These are phyloP conservation scores for Globisporangium mamillatum DNA, from an alignment of 352 stramenopile genomes.

Conservation along the genomic window DNA sequence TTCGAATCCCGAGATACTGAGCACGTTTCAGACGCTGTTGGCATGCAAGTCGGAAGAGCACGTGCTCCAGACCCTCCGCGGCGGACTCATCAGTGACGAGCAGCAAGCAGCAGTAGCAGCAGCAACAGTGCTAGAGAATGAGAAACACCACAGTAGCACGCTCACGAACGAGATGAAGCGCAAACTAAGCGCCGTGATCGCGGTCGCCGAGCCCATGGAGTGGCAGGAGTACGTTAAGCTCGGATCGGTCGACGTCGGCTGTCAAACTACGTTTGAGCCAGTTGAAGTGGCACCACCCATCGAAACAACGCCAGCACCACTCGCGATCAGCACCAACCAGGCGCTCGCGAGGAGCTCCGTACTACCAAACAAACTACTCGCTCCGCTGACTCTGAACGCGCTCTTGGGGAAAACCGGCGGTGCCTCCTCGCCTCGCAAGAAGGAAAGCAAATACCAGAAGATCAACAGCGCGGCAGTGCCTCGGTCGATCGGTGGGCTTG, in stretches of 20 bases:
- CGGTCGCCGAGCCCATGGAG: constrained; percentile 58
- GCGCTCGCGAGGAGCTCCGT: constrained; percentile 2
- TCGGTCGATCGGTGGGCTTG: constrained; percentile 50
- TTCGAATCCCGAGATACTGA: constrained; percentile 23
- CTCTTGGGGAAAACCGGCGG: constrained; percentile 36
- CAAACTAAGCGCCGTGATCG: constrained; percentile 53
- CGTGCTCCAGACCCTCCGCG: constrained; percentile 39
- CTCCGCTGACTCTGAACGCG: constrained; percentile 46
- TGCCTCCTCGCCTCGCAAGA: constrained; percentile 34
- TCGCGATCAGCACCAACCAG: neutral
- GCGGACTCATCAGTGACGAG: constrained; percentile 11
- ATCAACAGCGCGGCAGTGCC: constrained; percentile 69
- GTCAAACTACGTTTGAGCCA: constrained; percentile 42
- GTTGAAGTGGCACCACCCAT: constrained; percentile 1
- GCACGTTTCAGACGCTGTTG: constrained; percentile 38
- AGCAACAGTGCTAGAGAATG: neutral
- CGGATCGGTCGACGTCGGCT: constrained; percentile 39
- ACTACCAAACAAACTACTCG: constrained; percentile 18
- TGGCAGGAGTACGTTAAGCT: constrained; percentile 62
- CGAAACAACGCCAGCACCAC: neutral
- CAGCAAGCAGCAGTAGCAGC: neutral
- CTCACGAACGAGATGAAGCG: constrained; percentile 14
- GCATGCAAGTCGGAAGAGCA: constrained; percentile 32
- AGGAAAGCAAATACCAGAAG: constrained; percentile 64
- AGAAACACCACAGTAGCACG: neutral